phyloP scores from a whole-genome alignment of 768 basidiomycete genomes.

The Pulveroboletus ravenelii region DNA sequence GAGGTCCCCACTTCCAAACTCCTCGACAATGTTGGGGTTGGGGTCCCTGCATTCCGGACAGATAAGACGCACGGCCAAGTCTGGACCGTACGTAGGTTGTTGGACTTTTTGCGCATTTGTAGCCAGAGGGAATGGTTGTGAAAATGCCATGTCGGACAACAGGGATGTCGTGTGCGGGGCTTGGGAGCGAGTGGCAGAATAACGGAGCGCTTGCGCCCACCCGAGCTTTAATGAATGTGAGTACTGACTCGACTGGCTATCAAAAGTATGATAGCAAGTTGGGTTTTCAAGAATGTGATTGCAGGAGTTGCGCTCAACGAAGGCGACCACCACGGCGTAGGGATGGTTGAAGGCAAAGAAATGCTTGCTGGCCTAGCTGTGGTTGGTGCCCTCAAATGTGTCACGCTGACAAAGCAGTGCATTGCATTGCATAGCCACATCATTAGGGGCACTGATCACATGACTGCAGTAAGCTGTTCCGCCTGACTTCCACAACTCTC shows the following conservation, averaged over 20 bases:
- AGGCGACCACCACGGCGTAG: conserved; percentile 15
- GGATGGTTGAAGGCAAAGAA: conserved; percentile 22
- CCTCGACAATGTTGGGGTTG: conserved; percentile 92
- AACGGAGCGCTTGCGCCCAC: conserved; percentile 10
- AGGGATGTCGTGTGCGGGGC: conserved; percentile 13
- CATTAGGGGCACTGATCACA: background rate
- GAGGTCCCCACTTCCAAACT: conserved; percentile 96
- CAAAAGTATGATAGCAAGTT: conserved; percentile 8
- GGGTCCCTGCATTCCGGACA: conserved; percentile 95
- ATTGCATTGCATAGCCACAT: conserved; percentile 2
- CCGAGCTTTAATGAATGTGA: conserved; percentile 25
- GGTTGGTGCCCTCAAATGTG: conserved; percentile 17
- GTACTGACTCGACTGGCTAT: conserved; percentile 19
- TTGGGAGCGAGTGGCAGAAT: conserved; percentile 16
- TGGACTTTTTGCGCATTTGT: conserved; percentile 44
- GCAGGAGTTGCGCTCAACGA: conserved; percentile 7
- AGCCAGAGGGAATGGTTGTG: conserved; percentile 79
- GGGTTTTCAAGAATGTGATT: conserved; percentile 8
- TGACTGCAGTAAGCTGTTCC: too few relatives aligned
- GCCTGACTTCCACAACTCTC: too few relatives aligned
- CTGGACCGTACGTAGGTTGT: conserved; percentile 67
- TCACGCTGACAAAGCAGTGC: conserved; percentile 21
- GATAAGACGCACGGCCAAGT: conserved; percentile 83
- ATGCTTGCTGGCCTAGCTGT: conserved; percentile 3
- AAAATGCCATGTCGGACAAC: conserved; percentile 49